Conservation (phyloP, 768 basidiomycete species). For the Calocera cornea region DNA sequence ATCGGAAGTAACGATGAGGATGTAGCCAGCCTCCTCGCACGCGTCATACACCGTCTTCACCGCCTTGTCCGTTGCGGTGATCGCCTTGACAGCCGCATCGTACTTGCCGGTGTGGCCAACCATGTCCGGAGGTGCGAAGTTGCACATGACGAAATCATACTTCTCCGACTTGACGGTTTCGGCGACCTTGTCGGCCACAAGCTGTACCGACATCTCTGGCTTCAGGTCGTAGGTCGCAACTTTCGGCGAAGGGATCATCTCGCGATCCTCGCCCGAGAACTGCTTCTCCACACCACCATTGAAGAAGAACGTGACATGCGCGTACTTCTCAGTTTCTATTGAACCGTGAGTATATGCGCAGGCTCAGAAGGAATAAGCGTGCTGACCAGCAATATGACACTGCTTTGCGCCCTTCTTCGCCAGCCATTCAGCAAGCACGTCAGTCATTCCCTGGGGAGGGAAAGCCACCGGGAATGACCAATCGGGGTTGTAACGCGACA, state of each 20-base stretch:
- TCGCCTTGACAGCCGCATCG: slow-evolving; percentile 82
- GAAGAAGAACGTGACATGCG: slow-evolving; percentile 97
- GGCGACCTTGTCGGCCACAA: slow-evolving; percentile 85
- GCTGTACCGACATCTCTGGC: slow-evolving; percentile 79
- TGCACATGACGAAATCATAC: slow-evolving; percentile 92
- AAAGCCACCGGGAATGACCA: slow-evolving; percentile 84
- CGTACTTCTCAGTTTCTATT: slow-evolving; percentile 91
- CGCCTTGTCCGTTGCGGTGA: slow-evolving; percentile 76
- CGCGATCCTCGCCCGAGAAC: slow-evolving; percentile 65
- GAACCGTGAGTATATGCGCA: neutral
- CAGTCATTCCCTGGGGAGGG: slow-evolving; percentile 87
- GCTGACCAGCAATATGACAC: slow-evolving; percentile 69
- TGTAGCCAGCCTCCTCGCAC: slow-evolving; percentile 71
- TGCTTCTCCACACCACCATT: slow-evolving; percentile 94
- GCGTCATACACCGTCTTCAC: slow-evolving; percentile 80
- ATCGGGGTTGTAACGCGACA: slow-evolving; percentile 85
- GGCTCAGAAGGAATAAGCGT: neutral
- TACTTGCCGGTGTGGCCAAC: slow-evolving; percentile 89
- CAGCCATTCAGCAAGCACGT: slow-evolving; percentile 89
- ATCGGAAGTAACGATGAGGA: slow-evolving; percentile 79
- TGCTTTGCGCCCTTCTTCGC: slow-evolving; percentile 66
- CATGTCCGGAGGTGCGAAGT: slow-evolving; percentile 96
- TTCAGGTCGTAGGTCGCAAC: slow-evolving; percentile 89
- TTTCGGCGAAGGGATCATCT: slow-evolving; percentile 84
- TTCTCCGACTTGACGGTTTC: slow-evolving; percentile 55